Conservation (phyloP, 148 eudicot genomes). For the Pharnaceum exiguum region DNA sequence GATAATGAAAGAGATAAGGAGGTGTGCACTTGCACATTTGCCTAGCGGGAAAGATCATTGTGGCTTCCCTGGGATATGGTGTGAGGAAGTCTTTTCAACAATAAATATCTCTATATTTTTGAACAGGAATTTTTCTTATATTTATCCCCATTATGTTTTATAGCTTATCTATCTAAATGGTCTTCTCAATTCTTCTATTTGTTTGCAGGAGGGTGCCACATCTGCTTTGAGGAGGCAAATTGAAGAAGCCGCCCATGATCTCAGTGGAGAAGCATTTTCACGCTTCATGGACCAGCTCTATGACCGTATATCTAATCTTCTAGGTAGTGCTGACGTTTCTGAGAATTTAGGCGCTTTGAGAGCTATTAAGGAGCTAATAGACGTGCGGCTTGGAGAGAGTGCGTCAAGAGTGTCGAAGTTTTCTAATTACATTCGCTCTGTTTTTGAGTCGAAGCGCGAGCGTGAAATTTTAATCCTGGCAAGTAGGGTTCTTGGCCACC, state of each 20-base stretch:
- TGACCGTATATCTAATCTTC: slow-evolving; percentile 70
- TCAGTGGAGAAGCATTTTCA: slow-evolving; percentile 78
- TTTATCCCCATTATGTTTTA: not conserved
- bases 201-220: slow-evolving; percentile 75
- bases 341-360: slow-evolving; percentile 94
- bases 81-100: not conserved
- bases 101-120: no score
- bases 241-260: slow-evolving; percentile 88
- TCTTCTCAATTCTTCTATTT: not conserved
- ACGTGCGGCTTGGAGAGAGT: slow-evolving; percentile 79
- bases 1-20: no score
- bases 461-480: slow-evolving; percentile 77
- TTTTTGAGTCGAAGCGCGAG: slow-evolving; percentile 81
- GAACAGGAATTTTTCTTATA: not conserved
- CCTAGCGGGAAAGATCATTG: no score
- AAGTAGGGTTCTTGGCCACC: slow-evolving; percentile 89
- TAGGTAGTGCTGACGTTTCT: slow-evolving; percentile 73
- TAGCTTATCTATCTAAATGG: not conserved
- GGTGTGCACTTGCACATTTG: no score
- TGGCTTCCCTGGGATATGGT: no score
- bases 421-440: slow-evolving; percentile 72
- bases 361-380: slow-evolving; percentile 91
- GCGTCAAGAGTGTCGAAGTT: slow-evolving; percentile 85
- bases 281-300: slow-evolving; percentile 93
- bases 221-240: slow-evolving; percentile 71